Conservation (phyloP, 768 basidiomycete species). For the Floccularia luteovirens region DNA sequence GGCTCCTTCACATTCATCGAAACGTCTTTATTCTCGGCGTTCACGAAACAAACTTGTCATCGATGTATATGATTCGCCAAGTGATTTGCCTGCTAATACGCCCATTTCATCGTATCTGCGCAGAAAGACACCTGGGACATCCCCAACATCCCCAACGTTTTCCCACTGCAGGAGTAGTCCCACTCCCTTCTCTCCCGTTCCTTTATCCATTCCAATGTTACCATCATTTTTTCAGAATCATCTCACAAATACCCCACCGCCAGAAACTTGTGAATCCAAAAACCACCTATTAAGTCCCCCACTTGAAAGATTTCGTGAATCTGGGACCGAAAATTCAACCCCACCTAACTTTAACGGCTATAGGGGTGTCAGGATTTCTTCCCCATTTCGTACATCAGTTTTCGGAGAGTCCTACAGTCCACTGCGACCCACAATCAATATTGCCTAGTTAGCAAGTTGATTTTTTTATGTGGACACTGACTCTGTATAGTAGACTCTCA, state of each 20-base stretch:
- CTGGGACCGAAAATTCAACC: slow-evolving; percentile 19
- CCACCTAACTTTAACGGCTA: slow-evolving; percentile 24
- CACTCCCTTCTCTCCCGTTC: slow-evolving; percentile 28
- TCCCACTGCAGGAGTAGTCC: slow-evolving; percentile 34
- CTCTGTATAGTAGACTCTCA: background rate
- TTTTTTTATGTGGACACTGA: no score
- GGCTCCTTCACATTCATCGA: slow-evolving; percentile 32
- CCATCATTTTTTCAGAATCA: slow-evolving; percentile 44
- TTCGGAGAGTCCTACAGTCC: slow-evolving; percentile 19
- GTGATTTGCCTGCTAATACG: slow-evolving; percentile 53
- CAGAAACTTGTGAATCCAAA: no score
- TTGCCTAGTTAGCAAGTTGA: slow-evolving; percentile 9
- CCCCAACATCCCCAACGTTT: slow-evolving; percentile 64
- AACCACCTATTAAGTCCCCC: no score
- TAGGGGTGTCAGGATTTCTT: slow-evolving; percentile 38
- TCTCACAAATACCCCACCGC: no score
- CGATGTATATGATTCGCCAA: slow-evolving; percentile 39
- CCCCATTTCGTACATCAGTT: slow-evolving; percentile 26
- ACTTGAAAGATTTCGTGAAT: slow-evolving; percentile 11
- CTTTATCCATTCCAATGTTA: slow-evolving; percentile 60
- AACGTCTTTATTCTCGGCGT: slow-evolving; percentile 35
- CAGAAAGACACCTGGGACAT: slow-evolving; percentile 68
- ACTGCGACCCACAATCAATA: slow-evolving; percentile 19
- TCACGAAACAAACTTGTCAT: slow-evolving; percentile 37
- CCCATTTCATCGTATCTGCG: slow-evolving; percentile 79